These are phyloP conservation scores for Lumnitzera littorea DNA, from an alignment of 345 rosid genomes.

Conservation along the genomic window DNA sequence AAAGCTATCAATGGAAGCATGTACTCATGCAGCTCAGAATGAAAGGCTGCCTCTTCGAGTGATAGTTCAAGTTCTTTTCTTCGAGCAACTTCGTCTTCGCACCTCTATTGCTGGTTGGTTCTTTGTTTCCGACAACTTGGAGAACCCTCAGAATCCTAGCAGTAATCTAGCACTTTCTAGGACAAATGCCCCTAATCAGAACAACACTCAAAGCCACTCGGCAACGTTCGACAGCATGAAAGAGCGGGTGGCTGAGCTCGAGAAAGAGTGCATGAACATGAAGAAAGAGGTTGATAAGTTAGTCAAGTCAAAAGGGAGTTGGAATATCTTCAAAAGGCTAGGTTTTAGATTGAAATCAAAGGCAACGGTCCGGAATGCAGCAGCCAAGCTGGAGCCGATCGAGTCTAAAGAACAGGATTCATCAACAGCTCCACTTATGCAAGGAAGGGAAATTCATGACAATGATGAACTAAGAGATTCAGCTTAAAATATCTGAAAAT, in stretches of 20 bases:
- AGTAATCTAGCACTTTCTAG: slow-evolving; percentile 38
- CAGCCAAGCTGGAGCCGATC: slow-evolving; percentile 4
- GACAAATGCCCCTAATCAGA: slow-evolving; percentile 16
- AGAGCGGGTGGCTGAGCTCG: slow-evolving; percentile 63
- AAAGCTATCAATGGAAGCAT: slow-evolving; percentile 86
- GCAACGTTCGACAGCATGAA: slow-evolving; percentile 47
- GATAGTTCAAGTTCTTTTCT: slow-evolving; percentile 84
- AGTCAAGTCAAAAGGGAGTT: slow-evolving; percentile 50
- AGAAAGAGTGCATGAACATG: slow-evolving; percentile 67
- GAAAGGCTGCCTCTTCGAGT: slow-evolving; percentile 86
- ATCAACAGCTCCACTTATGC: slow-evolving; percentile 8
- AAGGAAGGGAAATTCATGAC: slow-evolving; percentile 13
- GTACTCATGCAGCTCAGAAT: slow-evolving; percentile 91
- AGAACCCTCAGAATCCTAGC: slow-evolving; percentile 31
- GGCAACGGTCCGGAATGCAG: slow-evolving; percentile 14
- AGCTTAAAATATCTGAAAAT: not conserved
- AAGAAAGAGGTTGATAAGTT: slow-evolving; percentile 69
- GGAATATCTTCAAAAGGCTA: slow-evolving; percentile 46
- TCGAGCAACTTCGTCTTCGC: slow-evolving; percentile 82
- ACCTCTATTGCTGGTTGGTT: slow-evolving; percentile 75
- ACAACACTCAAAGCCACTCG: slow-evolving; percentile 12
- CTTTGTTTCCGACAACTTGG: slow-evolving; percentile 58
- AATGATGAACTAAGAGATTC: slow-evolving; percentile 12
- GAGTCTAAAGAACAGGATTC: slow-evolving; percentile 8
- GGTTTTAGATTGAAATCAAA: slow-evolving; percentile 29